phyloP scores from a whole-genome alignment of 208 protist genomes.

The Acanthamoeba healyi region DNA sequence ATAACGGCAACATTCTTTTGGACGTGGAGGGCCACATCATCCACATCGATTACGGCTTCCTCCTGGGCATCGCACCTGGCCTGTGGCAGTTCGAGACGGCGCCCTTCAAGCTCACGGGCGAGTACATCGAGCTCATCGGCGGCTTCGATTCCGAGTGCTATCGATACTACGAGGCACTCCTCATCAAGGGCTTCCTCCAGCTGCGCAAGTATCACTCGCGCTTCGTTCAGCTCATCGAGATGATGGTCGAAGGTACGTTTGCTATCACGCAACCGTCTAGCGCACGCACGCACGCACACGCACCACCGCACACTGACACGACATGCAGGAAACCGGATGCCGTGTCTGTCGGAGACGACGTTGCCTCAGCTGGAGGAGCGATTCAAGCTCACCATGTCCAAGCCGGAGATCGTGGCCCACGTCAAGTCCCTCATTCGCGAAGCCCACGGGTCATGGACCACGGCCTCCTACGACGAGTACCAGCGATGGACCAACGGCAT shows the following conservation, averaged over 20 bases:
- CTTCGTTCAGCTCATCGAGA: slow-evolving; percentile 61
- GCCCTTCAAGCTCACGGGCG: slow-evolving; percentile 74
- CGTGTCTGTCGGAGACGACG: slow-evolving; percentile 42
- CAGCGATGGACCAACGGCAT: slow-evolving; percentile 72
- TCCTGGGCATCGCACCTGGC: slow-evolving; percentile 75
- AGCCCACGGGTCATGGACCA: slow-evolving; percentile 26
- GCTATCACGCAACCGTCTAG: not conserved
- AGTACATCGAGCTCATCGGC: slow-evolving; percentile 75
- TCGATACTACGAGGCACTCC: not conserved
- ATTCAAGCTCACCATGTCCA: slow-evolving; percentile 58
- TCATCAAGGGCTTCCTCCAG: slow-evolving; percentile 69
- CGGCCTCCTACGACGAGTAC: slow-evolving; percentile 73
- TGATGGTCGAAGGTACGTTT: slow-evolving; percentile 68
- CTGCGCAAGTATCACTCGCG: slow-evolving; percentile 45
- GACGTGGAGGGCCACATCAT: slow-evolving; percentile 80
- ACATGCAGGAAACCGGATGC: not conserved
- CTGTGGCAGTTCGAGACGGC: slow-evolving; percentile 71
- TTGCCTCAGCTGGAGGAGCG: slow-evolving; percentile 27
- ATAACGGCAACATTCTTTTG: slow-evolving; percentile 85
- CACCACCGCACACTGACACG: not conserved
- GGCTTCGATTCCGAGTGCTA: slow-evolving; percentile 67
- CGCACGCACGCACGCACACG: not conserved
- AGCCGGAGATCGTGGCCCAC: not conserved
- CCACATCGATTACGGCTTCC: slow-evolving; percentile 87
- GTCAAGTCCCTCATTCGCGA: slow-evolving; percentile 3